Conservation (phyloP, 75 land plant species). For the Selaginella moellendorffii region DNA sequence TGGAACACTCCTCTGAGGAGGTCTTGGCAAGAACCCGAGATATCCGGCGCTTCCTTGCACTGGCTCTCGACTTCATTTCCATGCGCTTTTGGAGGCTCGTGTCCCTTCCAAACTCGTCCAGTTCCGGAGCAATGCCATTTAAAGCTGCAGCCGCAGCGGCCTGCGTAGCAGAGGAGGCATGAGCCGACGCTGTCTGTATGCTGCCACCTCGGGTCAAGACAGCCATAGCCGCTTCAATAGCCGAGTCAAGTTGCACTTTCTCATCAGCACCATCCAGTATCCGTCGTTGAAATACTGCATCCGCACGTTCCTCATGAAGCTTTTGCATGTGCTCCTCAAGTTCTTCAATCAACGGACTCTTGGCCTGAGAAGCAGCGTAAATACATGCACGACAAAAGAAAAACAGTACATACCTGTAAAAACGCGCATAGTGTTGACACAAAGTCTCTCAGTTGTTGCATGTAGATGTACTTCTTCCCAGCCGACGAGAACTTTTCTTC, state of each 20-base stretch:
- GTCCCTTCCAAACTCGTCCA: slow-evolving; percentile 95
- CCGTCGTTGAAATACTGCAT: slow-evolving; percentile 56
- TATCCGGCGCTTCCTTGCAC: no score
- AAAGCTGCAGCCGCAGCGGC: slow-evolving; percentile 58
- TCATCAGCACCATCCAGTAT: slow-evolving; percentile 63
- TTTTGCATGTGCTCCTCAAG: slow-evolving; percentile 92
- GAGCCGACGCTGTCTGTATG: slow-evolving; percentile 17
- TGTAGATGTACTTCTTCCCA: slow-evolving; percentile 64
- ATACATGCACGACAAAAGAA: slow-evolving; percentile 49
- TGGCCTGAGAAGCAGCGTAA: slow-evolving; percentile 31
- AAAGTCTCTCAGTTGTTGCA: slow-evolving; percentile 84
- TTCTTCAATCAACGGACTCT: slow-evolving; percentile 79
- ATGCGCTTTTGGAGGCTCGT: slow-evolving; percentile 55
- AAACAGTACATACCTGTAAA: slow-evolving; percentile 76
- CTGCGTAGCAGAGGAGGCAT: slow-evolving; percentile 35
- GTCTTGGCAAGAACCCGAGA: no score
- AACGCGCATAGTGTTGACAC: slow-evolving; percentile 73
- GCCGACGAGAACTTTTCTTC: slow-evolving; percentile 52
- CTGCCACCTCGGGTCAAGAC: slow-evolving; percentile 46
- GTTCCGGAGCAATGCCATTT: slow-evolving; percentile 16
- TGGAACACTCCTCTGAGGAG: slow-evolving; percentile 35
- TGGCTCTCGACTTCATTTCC: slow-evolving; percentile 38
- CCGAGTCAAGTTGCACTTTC: slow-evolving; percentile 61
- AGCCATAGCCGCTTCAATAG: slow-evolving; percentile 60
- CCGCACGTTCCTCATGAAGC: slow-evolving; percentile 75